Conservation (phyloP, 2,329 filamentous ascomycete genomes). For the Colletotrichum karsti region DNA sequence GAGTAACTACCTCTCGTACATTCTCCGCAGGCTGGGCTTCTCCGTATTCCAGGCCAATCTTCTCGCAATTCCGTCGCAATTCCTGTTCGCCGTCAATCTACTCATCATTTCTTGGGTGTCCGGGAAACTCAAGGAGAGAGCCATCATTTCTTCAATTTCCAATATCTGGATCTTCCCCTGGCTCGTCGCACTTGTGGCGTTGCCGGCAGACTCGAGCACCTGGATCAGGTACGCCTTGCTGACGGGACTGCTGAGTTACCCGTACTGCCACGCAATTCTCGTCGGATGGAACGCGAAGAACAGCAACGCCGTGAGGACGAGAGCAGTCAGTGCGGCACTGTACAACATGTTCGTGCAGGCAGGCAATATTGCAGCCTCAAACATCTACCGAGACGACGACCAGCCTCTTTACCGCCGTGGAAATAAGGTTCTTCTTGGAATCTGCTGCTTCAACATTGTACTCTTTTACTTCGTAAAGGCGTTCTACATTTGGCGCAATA, state of each 20-base stretch:
- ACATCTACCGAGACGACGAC: conserved; percentile 66
- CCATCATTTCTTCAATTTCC: conserved; percentile 52
- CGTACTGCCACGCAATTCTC: conserved; percentile 57
- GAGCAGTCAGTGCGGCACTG: conserved; percentile 55
- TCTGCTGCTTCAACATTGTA: conserved; percentile 56
- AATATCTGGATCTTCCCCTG: conserved; percentile 61
- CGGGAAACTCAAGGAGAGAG: conserved; percentile 51
- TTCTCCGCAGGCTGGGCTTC: conserved; percentile 51
- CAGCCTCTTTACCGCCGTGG: conserved; percentile 59
- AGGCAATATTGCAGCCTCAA: conserved; percentile 50
- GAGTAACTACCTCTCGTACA: conserved; percentile 54
- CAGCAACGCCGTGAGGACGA: conserved; percentile 56
- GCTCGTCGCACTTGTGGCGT: conserved; percentile 51
- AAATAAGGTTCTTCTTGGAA: conserved; percentile 57
- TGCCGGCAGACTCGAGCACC: conserved; percentile 43
- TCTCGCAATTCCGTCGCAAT: conserved; percentile 53
- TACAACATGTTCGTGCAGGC: conserved; percentile 58
- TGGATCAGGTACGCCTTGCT: conserved; percentile 53
- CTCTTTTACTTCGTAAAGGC: conserved; percentile 53
- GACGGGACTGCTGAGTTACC: conserved; percentile 52
- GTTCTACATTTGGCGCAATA: conserved; percentile 58
- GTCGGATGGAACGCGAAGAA: conserved; percentile 57
- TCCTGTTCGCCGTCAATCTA: conserved; percentile 55
- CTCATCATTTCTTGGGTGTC: conserved; percentile 55
- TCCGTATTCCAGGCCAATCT: conserved; percentile 55